Base-by-base conservation (phyloP, 176 grass and related monocot genomes). In the Cocos nucifera region DNA sequence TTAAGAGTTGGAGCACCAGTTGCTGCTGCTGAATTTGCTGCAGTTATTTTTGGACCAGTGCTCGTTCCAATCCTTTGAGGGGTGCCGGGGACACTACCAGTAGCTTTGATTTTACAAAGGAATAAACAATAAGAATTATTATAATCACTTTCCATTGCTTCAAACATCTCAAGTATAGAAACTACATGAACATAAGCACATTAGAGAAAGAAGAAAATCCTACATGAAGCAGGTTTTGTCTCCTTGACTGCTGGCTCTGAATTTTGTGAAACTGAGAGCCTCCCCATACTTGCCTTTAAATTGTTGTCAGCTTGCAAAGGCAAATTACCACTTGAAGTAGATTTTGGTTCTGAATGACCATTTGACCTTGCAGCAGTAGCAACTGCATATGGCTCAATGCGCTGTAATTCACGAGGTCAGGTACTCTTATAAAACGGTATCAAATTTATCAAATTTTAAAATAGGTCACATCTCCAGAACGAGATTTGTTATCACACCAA, bases 241-340 rank as follows among this genome's bases (percentile, higher is more conserved):
- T 98, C 94, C 64, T 98, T 98, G 17, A 51, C 53, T 51, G 22
- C 62, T 70, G 91, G 78, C 65, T 91, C 92, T 75, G 87, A 86
- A 86, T 65, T 85, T 85, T 98, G 93, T 56, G 78, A 50, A 61
- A 83, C 56, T 74, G 93, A 79, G 72, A 81, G 30, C 50, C 85
- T 64, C 19, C 71, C 88, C 64, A 92, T 86, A 65, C 76, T 92
- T 68, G 84, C 63, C 71, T 82, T 81, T 68, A 83, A 66, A 58
- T 62, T 83, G 84, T 69, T 83, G 19, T 98, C 94, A 24, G 73
- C 81, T 85, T 86, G 94, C 65, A 85, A 68, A 67, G 87, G 72
- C 67, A 80, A 56, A 64, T 70, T 80, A 69, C 55, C 50, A 44
- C 67, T 57, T 61, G 79, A 64, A 22, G 44, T 56, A 39, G 71